phyloP scores from a whole-genome alignment of 192 early-diverging fungal genomes.

The Rhizoclosmatium globosum region DNA sequence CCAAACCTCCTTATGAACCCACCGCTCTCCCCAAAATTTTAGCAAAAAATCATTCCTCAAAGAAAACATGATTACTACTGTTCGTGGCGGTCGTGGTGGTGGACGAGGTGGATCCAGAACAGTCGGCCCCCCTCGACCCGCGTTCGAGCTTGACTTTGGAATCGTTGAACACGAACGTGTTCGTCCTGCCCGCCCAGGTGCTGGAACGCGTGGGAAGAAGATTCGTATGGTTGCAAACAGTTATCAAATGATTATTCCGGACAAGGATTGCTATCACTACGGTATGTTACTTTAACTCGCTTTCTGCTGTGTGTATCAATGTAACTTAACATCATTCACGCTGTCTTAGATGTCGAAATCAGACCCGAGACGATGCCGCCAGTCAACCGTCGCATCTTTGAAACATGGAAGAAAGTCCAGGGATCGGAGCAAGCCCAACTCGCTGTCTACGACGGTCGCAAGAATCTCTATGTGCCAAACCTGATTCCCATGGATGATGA shows the following conservation, averaged over 20 bases:
- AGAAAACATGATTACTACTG: too few species aligned
- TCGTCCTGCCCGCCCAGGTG: conserved; percentile 16
- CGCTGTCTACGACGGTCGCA: conserved; percentile 36
- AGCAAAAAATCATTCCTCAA: too few species aligned
- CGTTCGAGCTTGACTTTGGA: conserved; percentile 23
- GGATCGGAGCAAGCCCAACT: conserved; percentile 4
- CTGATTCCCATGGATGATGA: conserved; percentile 13
- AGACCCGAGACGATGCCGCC: conserved; percentile 30
- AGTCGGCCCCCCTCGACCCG: not conserved
- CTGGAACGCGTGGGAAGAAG: conserved; percentile 19
- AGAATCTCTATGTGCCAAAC: conserved; percentile 37
- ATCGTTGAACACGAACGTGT: conserved; percentile 16
- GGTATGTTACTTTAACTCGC: not conserved
- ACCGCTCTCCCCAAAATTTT: too few species aligned
- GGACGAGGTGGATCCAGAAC: not conserved
- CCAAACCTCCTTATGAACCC: too few species aligned
- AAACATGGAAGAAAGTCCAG: conserved; percentile 25
- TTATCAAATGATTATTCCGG: conserved; percentile 27
- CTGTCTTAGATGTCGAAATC: conserved; percentile 34
- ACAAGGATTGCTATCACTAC: conserved; percentile 36
- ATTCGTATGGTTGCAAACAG: conserved; percentile 36
- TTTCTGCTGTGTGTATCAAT: not conserved
- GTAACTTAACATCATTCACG: not conserved
- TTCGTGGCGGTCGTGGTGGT: conserved; percentile 1
- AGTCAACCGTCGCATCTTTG: conserved; percentile 37